Percentiles rank a stretch among this genome's conserved stretches.
Evolutionary conservation across 345 rosid species (phyloP).

Genomic region (Melaleuca alternifolia): DNA sequence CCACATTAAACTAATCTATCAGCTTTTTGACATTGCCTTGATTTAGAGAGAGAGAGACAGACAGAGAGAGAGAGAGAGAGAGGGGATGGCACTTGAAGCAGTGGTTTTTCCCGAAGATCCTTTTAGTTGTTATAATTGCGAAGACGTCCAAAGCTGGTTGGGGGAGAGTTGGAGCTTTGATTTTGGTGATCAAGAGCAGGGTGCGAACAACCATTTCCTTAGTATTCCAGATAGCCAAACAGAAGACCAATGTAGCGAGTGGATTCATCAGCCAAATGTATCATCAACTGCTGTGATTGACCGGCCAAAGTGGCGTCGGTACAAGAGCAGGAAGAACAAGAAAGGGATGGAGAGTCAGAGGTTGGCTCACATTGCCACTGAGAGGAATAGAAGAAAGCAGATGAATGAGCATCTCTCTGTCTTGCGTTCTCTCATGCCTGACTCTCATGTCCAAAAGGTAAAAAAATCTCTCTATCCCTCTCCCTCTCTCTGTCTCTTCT

Average conservation of each 20-base stretch:
- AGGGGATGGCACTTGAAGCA: conserved; percentile 61
- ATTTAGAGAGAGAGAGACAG: neutral
- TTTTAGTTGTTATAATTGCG: neutral
- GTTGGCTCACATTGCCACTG: conserved; percentile 94
- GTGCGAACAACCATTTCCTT: neutral
- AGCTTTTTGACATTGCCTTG: neutral
- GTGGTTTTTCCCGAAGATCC: conserved; percentile 42
- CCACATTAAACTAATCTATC: neutral
- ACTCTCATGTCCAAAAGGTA: conserved; percentile 75
- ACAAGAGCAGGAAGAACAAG: conserved; percentile 51
- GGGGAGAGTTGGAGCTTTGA: conserved; percentile 1
- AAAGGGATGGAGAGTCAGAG: conserved; percentile 79
- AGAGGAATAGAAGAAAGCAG: conserved; percentile 82
- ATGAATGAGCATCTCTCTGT: conserved; percentile 83
- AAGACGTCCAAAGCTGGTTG: neutral
- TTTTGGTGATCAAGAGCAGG: neutral
- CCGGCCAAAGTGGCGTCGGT: conserved; percentile 44
- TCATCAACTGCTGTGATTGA: neutral
- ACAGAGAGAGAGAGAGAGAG: neutral
- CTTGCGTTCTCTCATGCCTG: conserved; percentile 80
- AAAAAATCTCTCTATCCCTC: neutral
- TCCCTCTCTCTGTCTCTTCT: neutral
- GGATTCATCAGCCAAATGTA: neutral
- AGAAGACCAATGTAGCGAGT: neutral
- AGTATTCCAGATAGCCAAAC: neutral